A percentile compares a stretch with the other conserved stretches of the same genome.
Conservation (phyloP, 2,329 filamentous ascomycete species). For the Cladosporium sp. region DNA sequence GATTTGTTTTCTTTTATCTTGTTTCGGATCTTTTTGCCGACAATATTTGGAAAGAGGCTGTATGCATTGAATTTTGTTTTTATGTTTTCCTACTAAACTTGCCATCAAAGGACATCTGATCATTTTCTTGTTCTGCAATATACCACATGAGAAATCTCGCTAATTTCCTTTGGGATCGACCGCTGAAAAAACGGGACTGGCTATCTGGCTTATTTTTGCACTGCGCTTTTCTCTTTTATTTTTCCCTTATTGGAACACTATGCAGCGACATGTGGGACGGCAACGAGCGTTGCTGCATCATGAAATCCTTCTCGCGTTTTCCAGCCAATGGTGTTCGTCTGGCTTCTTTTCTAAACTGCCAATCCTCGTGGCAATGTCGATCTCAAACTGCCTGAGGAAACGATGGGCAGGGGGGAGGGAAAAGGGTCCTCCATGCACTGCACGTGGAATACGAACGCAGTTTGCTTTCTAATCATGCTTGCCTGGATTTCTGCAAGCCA, state of each 20-base stretch:
- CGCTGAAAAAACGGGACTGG: background rate
- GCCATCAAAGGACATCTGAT: background rate
- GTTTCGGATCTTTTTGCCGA: background rate
- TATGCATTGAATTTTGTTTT: conserved; percentile 1
- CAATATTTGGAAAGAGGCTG: conserved; percentile 1
- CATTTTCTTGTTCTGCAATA: conserved; percentile 9
- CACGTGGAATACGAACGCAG: conserved; percentile 7
- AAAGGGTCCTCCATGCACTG: background rate
- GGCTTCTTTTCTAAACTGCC: background rate
- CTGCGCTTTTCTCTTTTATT: background rate
- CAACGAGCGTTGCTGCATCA: background rate
- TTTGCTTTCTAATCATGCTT: background rate
- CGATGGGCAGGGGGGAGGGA: conserved; percentile 4
- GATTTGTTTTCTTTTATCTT: background rate
- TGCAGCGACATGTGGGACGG: background rate
- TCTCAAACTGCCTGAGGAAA: conserved; percentile 6
- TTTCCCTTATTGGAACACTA: background rate
- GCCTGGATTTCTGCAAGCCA: background rate
- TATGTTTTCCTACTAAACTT: background rate
- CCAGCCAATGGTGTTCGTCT: background rate
- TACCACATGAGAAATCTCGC: conserved; percentile 9
- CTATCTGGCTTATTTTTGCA: background rate
- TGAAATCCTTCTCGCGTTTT: background rate
- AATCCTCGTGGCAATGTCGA: background rate
- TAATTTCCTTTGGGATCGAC: background rate